Base-by-base conservation (phyloP, 1,139 yeast genomes). In the Tardiomyces depauwii region DNA sequence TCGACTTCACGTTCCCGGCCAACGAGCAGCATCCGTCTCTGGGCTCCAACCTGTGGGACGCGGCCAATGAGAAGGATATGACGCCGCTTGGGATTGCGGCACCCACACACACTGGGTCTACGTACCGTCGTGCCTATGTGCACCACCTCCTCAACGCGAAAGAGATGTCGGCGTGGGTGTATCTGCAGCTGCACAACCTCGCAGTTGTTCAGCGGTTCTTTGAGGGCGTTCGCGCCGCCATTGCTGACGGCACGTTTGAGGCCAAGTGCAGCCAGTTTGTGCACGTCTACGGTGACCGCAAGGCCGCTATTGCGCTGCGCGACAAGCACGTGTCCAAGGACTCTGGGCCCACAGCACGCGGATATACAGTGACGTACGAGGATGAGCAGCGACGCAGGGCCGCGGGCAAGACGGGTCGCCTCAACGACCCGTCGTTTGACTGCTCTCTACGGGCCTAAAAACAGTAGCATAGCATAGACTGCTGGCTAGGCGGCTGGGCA, bases 151-250 rank as follows among this genome's bases (percentile, higher is more conserved):
- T 69, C 30, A 53, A 64, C 38, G 72, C 72, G 4, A 55, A 56
- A 25, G 73, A 69, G 51, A 69, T 69, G 73, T 59, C 69, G 13
- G 70, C 71, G 1, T 64, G 67, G 60, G 68, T 68, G 32, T 50
- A 67, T 11, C 56, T 69, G 33, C 71, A 68, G 53, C 58, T 60
- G 53, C 71, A 70, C 50, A 69, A 69, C 49, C 43, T 61, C 33
- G 50, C 52, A 21, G 61, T 63, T 0, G 47, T 59, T 14, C 51
- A 49, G 30, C 25, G 47, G 38, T 64, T 68, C 44, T 63, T 68
- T 46, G 50, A 48, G 5, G 68, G 62, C 9, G 53, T 69, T 4
- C 59, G 65, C 13, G 41, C 42, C 6, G 50, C 66, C 5, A 58
- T 68, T 18, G 54, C 47, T 14, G 42, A 46, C 5, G 68, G 62